These are phyloP conservation scores for Helenozyma baotianmanensis DNA, from an alignment of 805 yeast species.

Conservation along the genomic window DNA sequence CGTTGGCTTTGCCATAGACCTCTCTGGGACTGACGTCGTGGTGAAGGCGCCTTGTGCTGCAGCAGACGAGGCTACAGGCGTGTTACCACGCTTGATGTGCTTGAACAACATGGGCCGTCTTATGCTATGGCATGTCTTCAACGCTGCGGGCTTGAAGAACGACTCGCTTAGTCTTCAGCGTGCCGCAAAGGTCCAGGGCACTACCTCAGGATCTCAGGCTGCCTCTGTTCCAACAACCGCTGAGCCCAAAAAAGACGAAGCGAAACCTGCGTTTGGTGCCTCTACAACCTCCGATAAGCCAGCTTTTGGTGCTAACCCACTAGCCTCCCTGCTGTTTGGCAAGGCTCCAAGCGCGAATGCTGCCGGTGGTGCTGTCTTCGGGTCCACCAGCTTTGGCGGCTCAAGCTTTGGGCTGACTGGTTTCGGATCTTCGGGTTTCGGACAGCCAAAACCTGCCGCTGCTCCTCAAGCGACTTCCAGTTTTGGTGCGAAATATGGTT, in stretches of 20 bases:
- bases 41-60: conserved; percentile 54
- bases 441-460: background rate
- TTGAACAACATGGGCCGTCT: conserved; percentile 61
- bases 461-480: background rate
- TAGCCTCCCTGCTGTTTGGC: no score
- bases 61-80: conserved; percentile 51
- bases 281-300: background rate
- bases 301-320: conserved; percentile 7
- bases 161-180: conserved; percentile 11
- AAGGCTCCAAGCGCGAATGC: no score
- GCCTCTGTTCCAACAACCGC: background rate
- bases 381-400: conserved; percentile 15
- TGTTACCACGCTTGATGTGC: conserved; percentile 60
- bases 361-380: conserved; percentile 16
- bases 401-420: conserved; percentile 2
- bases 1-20: conserved; percentile 64
- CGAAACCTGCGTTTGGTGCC: background rate
- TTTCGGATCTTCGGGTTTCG: background rate
- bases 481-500: background rate
- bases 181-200: no score
- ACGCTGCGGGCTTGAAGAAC: conserved; percentile 46
- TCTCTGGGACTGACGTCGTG: conserved; percentile 34
- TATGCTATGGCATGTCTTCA: conserved; percentile 61
- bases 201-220: no score
- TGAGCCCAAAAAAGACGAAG: background rate